Conservation (phyloP, 2,329 filamentous ascomycete genomes). For the Fusarium floridanum region DNA sequence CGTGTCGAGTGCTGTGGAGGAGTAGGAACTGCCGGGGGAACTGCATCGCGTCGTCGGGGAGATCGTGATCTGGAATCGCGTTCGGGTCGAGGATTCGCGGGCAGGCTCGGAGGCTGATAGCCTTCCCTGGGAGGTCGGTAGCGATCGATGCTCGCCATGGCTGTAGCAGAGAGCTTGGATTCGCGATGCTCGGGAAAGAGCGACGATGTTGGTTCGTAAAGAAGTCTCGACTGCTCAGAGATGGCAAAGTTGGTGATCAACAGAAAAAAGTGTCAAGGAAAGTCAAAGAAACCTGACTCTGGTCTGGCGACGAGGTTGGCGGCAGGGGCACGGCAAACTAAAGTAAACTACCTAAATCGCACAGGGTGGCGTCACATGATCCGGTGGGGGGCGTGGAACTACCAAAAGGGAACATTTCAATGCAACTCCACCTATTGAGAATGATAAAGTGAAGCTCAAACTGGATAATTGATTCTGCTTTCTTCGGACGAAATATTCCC, state of each 20-base stretch:
- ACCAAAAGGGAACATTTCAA: constrained; percentile 26
- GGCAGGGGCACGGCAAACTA: constrained; percentile 32
- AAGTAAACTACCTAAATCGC: constrained; percentile 40
- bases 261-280: constrained; percentile 30
- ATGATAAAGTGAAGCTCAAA: neutral
- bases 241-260: constrained; percentile 29
- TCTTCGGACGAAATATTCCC: constrained; percentile 1
- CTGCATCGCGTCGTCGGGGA: constrained; percentile 61
- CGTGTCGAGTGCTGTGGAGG: constrained; percentile 69
- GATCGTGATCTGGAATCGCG: constrained; percentile 64
- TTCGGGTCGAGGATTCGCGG: constrained; percentile 55
- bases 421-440: constrained; percentile 16
- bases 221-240: constrained; percentile 21
- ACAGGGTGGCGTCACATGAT: constrained; percentile 39
- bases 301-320: constrained; percentile 40
- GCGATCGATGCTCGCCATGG: constrained; percentile 72
- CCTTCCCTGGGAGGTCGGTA: constrained; percentile 69
- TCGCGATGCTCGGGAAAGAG: constrained; percentile 37
- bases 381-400: constrained; percentile 18
- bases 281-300: constrained; percentile 39
- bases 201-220: constrained; percentile 44
- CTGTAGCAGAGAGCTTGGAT: constrained; percentile 42
- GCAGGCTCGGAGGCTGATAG: constrained; percentile 67
- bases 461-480: neutral
- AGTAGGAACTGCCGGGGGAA: constrained; percentile 72